A percentile compares a stretch with the other conserved stretches of the same genome.
phyloP scores from a whole-genome alignment of 495 filamentous ascomycete genomes.

The Pyrenopolyporus hunteri region DNA sequence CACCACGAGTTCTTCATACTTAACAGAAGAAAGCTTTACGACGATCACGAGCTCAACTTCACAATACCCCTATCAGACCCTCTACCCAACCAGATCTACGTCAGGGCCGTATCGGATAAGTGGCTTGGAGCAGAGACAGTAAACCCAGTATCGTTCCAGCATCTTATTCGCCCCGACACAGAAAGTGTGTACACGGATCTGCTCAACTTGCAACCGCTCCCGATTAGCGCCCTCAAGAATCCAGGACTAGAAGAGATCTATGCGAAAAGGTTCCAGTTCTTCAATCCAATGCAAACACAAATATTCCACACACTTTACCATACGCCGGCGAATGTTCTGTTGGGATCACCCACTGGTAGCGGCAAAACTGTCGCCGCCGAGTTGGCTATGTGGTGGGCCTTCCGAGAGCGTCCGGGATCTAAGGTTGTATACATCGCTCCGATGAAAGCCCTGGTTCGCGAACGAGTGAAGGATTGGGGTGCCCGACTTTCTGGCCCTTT shows the following conservation, averaged over 20 bases:
- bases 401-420: slow-evolving; percentile 90
- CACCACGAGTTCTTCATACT: slow-evolving; percentile 98
- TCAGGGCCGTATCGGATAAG: slow-evolving; percentile 89
- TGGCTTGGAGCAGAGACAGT: slow-evolving; percentile 99
- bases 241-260: slow-evolving; percentile 87
- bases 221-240: slow-evolving; percentile 87
- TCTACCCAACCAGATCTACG: slow-evolving; percentile 91
- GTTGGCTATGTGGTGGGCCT: slow-evolving; percentile 99
- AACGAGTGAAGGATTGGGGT: slow-evolving; percentile 95
- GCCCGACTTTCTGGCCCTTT: slow-evolving; percentile 81
- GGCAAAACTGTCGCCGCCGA: slow-evolving; percentile 97
- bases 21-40: slow-evolving; percentile 82
- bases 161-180: slow-evolving; percentile 95
- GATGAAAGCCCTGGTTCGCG: slow-evolving; percentile 97
- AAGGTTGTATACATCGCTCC: slow-evolving; percentile 99
- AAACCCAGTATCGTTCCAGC: slow-evolving; percentile 92
- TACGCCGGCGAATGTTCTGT: slow-evolving; percentile 85
- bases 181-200: slow-evolving; percentile 97
- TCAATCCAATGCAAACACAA: slow-evolving; percentile 99
- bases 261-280: slow-evolving; percentile 84
- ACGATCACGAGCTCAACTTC: slow-evolving; percentile 96
- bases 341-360: slow-evolving; percentile 96
- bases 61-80: slow-evolving; percentile 95
- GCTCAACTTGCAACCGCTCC: slow-evolving; percentile 87
- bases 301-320: slow-evolving; percentile 96